Base-by-base conservation (phyloP, 768 basidiomycete species). In the Rhodotorula diobovata region DNA sequence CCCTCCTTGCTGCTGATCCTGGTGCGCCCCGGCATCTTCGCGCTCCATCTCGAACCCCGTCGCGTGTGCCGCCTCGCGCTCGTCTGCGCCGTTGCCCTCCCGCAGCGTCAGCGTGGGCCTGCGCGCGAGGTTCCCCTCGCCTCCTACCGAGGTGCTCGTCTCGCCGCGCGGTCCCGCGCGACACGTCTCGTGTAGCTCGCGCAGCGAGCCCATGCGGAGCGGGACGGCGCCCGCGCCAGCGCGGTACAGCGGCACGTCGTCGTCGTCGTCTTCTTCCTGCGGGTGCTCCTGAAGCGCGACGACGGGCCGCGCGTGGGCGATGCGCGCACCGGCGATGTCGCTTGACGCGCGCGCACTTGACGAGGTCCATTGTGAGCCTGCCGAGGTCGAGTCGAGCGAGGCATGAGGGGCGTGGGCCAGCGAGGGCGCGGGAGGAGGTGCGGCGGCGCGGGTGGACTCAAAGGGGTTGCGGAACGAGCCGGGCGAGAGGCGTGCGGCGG, bases 391-490 rank as follows among this genome's bases (percentile, higher is more conserved):
- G n/a, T 39, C 58, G 41, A 20, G 43, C 45, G 59, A 46, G 28
- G 0, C 41, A 43, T 43, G 14, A 43, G 5, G 41, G 41, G 12
- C 8, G 41, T 15, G 41, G n/a, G n/a, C n/a, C n/a, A n/a, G n/a
- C n/a, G n/a, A n/a, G n/a, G n/a, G n/a, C n/a, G n/a, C n/a, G n/a
- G n/a, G n/a, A n/a, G n/a, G n/a, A n/a, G n/a, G n/a, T n/a, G n/a
- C n/a, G n/a, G 28, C 45, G n/a, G 34, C 10, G 15, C 41, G 20
- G 35, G 54, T 55, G 21, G 63, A 56, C 25, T 30, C n/a, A 35
- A 66, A 66, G 5, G 64, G 64, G 56, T 66, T 59, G 35, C n/a
- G 56, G 57, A 66, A 59, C 39, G 58, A n/a, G 39, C 11, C 30
- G 16, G 58, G 28, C 2, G 58, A 39, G 21, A 8, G 56, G 11